Conservation (phyloP, 2,329 filamentous ascomycete species). For the Cladobotryum protrusum region DNA sequence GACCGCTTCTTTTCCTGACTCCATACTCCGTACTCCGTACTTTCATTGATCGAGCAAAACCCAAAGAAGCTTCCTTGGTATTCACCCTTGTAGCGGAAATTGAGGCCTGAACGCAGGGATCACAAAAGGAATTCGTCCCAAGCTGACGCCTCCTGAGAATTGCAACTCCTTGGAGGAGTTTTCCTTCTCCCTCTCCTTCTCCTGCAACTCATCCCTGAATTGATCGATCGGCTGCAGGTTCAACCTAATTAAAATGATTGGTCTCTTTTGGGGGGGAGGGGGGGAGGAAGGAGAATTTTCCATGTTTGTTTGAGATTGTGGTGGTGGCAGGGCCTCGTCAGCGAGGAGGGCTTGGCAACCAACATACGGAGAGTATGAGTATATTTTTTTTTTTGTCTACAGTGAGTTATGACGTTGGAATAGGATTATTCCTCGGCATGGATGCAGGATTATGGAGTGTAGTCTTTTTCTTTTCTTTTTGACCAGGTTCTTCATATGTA, state of each 20-base stretch:
- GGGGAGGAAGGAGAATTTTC: no score
- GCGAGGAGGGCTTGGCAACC: conserved; percentile 5
- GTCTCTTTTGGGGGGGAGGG: not conserved
- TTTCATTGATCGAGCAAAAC: not conserved
- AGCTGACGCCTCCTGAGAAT: conserved; percentile 10
- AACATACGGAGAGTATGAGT: not conserved
- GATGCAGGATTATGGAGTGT: no score
- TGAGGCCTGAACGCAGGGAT: conserved; percentile 2
- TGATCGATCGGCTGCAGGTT: conserved; percentile 5
- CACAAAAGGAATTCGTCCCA: conserved; percentile 3
- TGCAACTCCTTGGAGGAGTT: not conserved
- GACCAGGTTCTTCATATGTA: no score
- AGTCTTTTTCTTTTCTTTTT: no score
- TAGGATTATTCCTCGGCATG: no score
- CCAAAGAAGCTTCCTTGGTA: not conserved
- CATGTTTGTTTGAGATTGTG: not conserved
- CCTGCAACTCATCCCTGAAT: conserved; percentile 4
- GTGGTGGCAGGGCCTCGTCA: conserved; percentile 9
- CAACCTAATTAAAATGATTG: not conserved
- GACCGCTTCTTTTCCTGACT: not conserved
- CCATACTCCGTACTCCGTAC: not conserved
- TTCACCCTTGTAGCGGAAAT: not conserved
- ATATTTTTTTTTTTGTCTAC: not conserved
- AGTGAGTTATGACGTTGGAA: no score
- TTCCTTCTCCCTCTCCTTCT: not conserved